phyloP scores from a whole-genome alignment of 2,329 filamentous ascomycete species.

The Myriosclerotinia duriaeana region DNA sequence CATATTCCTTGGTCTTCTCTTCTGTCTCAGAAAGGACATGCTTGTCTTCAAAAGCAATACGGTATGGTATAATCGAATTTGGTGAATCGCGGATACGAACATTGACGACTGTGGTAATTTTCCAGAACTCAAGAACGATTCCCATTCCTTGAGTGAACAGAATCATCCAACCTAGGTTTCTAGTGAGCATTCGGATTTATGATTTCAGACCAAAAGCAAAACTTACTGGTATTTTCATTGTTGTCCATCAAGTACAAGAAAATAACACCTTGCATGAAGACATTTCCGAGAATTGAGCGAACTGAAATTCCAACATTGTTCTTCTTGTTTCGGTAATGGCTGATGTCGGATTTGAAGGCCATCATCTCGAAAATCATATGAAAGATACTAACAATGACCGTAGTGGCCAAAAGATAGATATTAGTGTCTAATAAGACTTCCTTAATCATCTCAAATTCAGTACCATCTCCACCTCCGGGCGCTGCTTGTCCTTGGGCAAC shows the following conservation, averaged over 20 bases:
- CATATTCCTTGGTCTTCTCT: slow-evolving; percentile 97
- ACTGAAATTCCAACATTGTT: slow-evolving; percentile 97
- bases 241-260: slow-evolving; percentile 97
- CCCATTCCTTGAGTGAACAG: slow-evolving; percentile 73
- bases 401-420: slow-evolving; percentile 82
- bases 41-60: slow-evolving; percentile 89
- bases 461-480: slow-evolving; percentile 79
- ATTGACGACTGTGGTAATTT: slow-evolving; percentile 92
- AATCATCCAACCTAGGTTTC: slow-evolving; percentile 78
- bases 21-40: slow-evolving; percentile 93
- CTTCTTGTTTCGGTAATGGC: slow-evolving; percentile 99
- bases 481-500: slow-evolving; percentile 59
- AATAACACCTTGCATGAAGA: slow-evolving; percentile 95
- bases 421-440: slow-evolving; percentile 93
- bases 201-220: not conserved
- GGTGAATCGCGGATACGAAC: slow-evolving; percentile 73
- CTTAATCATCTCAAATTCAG: slow-evolving; percentile 96
- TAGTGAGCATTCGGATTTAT: slow-evolving; percentile 14
- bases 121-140: slow-evolving; percentile 80
- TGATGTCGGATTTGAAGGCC: slow-evolving; percentile 95
- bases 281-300: slow-evolving; percentile 92
- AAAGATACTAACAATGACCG: slow-evolving; percentile 77
- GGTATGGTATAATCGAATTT: slow-evolving; percentile 73
- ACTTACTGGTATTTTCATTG: slow-evolving; percentile 78
- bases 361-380: slow-evolving; percentile 96